Evolutionary conservation across 345 rosid genomes (phyloP).

Genomic region (Litchi chinensis): DNA sequence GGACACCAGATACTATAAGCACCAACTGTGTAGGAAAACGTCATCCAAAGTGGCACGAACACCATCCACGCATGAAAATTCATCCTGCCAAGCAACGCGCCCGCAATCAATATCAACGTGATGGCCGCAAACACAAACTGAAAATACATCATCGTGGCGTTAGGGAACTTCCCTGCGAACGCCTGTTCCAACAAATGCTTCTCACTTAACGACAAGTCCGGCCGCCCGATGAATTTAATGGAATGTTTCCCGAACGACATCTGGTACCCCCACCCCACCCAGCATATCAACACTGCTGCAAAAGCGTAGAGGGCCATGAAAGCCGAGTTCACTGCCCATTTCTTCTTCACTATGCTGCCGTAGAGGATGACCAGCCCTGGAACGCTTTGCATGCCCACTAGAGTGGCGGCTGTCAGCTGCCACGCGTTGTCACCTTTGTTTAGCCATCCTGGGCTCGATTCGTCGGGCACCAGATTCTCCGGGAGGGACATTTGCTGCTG

Average conservation of each 20-base stretch:
- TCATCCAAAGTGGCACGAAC: slow-evolving; percentile 70
- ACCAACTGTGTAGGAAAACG: slow-evolving; percentile 58
- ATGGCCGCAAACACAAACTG: slow-evolving; percentile 68
- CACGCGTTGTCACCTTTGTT: slow-evolving; percentile 77
- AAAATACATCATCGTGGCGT: slow-evolving; percentile 68
- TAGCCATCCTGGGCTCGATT: slow-evolving; percentile 52
- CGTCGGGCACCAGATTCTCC: slow-evolving; percentile 36
- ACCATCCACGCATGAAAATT: slow-evolving; percentile 72
- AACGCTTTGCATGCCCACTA: slow-evolving; percentile 68
- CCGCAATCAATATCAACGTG: slow-evolving; percentile 56
- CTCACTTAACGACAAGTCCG: slow-evolving; percentile 46
- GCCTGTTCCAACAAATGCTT: slow-evolving; percentile 31
- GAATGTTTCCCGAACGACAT: slow-evolving; percentile 52
- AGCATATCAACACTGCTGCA: slow-evolving; percentile 60
- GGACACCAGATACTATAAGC: slow-evolving; percentile 67
- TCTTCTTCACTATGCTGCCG: slow-evolving; percentile 73
- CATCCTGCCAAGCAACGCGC: slow-evolving; percentile 72
- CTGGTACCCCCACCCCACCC: slow-evolving; percentile 72
- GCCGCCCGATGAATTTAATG: slow-evolving; percentile 46
- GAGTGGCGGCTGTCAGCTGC: slow-evolving; percentile 69
- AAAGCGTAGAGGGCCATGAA: slow-evolving; percentile 77
- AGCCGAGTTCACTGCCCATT: slow-evolving; percentile 82
- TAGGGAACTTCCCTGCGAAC: slow-evolving; percentile 40
- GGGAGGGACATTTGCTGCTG: slow-evolving; percentile 30
- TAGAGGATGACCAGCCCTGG: slow-evolving; percentile 68